These are phyloP conservation scores for Kodamaea kakaduensis DNA, from an alignment of 805 yeast species.

Conservation along the genomic window DNA sequence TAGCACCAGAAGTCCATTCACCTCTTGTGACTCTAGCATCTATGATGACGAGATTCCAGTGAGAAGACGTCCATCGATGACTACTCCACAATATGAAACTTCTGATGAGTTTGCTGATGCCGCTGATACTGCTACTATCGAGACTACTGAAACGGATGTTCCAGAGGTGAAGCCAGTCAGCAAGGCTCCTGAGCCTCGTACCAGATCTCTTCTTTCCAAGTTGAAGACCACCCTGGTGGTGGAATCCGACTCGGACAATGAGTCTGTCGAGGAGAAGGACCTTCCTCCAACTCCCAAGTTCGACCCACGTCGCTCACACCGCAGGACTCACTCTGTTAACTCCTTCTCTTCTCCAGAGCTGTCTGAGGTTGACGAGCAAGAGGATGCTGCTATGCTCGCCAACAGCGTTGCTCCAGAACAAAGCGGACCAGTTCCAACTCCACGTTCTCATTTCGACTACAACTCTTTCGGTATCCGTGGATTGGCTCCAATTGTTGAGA, in stretches of 20 bases:
- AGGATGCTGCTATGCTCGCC: conserved; percentile 8
- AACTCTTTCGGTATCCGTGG: conserved; percentile 27
- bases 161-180: too few relatives aligned
- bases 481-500: conserved; percentile 38
- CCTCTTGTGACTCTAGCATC: conserved; percentile 10
- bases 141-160: conserved; percentile 1
- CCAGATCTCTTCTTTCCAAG: conserved; percentile 12
- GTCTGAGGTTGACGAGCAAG: conserved; percentile 15
- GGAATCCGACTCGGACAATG: conserved; percentile 13
- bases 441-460: conserved; percentile 19
- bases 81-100: background rate
- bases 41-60: conserved; percentile 14
- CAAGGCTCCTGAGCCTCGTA: conserved; percentile 1
- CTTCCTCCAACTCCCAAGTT: conserved; percentile 9
- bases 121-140: conserved; percentile 1
- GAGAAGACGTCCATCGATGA: conserved; percentile 9
- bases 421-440: conserved; percentile 13
- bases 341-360: conserved; percentile 17
- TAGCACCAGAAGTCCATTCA: too few relatives aligned
- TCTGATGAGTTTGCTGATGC: conserved; percentile 2
- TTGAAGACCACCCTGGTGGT: conserved; percentile 8
- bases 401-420: conserved; percentile 7
- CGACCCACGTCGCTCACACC: conserved; percentile 15
- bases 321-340: conserved; percentile 6
- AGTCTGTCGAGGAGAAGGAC: conserved; percentile 8